Percentiles rank a stretch among this genome's conserved stretches.
These are phyloP conservation scores for Senna tora DNA, from an alignment of 306 rosid species.

Conservation along the genomic window DNA sequence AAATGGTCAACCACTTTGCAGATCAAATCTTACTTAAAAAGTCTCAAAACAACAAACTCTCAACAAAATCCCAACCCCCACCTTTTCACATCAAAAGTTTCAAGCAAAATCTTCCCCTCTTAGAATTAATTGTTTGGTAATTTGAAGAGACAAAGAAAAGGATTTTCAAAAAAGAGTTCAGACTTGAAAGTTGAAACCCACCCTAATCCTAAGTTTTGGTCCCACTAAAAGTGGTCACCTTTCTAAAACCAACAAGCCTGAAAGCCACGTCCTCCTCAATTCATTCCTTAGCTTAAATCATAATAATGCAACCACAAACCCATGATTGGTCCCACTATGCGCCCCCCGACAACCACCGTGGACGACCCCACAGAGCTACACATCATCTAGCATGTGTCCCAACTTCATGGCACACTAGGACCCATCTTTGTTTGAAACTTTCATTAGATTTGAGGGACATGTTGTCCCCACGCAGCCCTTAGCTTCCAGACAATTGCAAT, in stretches of 20 bases:
- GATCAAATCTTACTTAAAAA: slow-evolving; percentile 61
- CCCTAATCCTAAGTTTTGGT: slow-evolving; percentile 38
- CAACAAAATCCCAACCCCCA: slow-evolving; percentile 7
- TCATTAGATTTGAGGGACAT: slow-evolving; percentile 51
- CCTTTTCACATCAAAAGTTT: slow-evolving; percentile 44
- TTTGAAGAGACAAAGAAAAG: slow-evolving; percentile 39
- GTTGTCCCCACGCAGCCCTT: slow-evolving; percentile 63
- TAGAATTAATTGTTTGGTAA: slow-evolving; percentile 37
- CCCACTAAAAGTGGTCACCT: slow-evolving; percentile 48
- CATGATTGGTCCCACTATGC: slow-evolving; percentile 82
- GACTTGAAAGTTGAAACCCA: slow-evolving; percentile 33
- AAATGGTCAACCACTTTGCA: slow-evolving; percentile 61
- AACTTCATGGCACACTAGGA: slow-evolving; percentile 62
- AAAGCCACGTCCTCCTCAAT: slow-evolving; percentile 30
- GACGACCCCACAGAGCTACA: slow-evolving; percentile 58
- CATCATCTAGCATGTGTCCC: slow-evolving; percentile 84
- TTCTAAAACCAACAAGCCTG: slow-evolving; percentile 42
- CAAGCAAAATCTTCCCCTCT: slow-evolving; percentile 34
- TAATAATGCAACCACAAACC: slow-evolving; percentile 49
- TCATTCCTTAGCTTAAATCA: slow-evolving; percentile 48
- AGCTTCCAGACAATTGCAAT: slow-evolving; percentile 54
- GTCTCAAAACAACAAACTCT: slow-evolving; percentile 42
- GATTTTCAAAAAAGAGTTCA: slow-evolving; percentile 23
- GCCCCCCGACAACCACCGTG: slow-evolving; percentile 81
- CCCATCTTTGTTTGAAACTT: slow-evolving; percentile 51